Evolutionary conservation across 2,329 filamentous ascomycete species (phyloP), one percentile per base, ranked within the genome.

Genomic region (Diaporthe longicolla): DNA sequence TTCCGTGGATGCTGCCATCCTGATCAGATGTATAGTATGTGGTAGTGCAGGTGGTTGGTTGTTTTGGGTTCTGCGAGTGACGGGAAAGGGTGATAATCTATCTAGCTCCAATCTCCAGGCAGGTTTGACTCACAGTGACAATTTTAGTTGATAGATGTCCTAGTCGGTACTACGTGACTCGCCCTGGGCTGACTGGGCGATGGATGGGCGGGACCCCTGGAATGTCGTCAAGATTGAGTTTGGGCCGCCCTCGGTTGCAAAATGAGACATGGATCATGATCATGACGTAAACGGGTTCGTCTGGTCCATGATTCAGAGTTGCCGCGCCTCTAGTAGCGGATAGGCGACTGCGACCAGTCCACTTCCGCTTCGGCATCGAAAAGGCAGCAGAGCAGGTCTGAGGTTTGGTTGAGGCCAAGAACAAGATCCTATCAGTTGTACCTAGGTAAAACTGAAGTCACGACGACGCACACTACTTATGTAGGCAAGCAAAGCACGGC

Each of bases 211-310:
- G 32, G 32, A 48, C 45, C 45, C 21, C 32, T 37, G 48, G 57
- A 55, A 63, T 65, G 57, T 71, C 70, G 70, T 71, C 57, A 71
- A 71, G 52, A 54, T 71, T 63, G 50, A 54, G 69, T 61, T 71
- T 40, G 45, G 29, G 21, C 57, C 35, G 37, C 57, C 24, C 10
- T 52, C 10, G 57, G 26, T 63, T 29, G 55, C 11, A 52, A 43
- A 43, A 21, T 48, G 19, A n/a, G 19, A 48, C 19, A 48, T 21
- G 17, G 45, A 35, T 71, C 45, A 71, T 71, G 45, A 35, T 71
- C 45, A 71, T 71, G 70, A 71, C 70, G 70, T 71, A 55, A 32
- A 63, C 32, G 29, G 32, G 21, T 6, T 29, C 8, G 43, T n/a
- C 43, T 48, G n/a, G n/a, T 7, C n/a, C 11, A 29, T 43, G 43